These are phyloP conservation scores for Umbelopsis isabellina DNA, from an alignment of 192 early-diverging fungal genomes.

Conservation along the genomic window DNA sequence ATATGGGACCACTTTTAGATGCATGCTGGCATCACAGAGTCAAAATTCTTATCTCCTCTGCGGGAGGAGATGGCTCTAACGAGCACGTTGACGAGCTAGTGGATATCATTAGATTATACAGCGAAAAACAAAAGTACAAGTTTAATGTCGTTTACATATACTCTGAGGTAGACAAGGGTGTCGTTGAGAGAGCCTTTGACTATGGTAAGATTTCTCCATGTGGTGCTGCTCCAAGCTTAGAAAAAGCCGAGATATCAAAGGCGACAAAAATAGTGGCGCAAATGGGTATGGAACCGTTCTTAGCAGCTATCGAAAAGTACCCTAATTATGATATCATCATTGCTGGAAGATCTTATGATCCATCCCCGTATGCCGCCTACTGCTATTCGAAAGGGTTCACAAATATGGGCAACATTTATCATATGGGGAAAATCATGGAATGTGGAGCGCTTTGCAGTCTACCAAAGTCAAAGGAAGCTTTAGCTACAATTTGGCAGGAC, in stretches of 20 bases:
- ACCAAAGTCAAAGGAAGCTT: conserved; percentile 22
- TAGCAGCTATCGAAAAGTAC: conserved; percentile 14
- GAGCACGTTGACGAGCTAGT: conserved; percentile 21
- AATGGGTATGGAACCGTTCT: conserved; percentile 27
- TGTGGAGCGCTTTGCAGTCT: conserved; percentile 23
- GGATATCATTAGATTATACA: background rate
- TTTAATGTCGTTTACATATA: conserved; percentile 10
- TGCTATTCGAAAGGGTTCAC: conserved; percentile 22
- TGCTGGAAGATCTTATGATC: conserved; percentile 25
- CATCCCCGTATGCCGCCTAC: conserved; percentile 23
- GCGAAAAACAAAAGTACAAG: background rate
- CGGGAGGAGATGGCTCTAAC: conserved; percentile 26
- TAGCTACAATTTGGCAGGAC: conserved; percentile 24
- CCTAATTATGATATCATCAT: conserved; percentile 27
- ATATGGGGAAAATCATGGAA: conserved; percentile 32
- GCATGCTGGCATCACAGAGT: conserved; percentile 24
- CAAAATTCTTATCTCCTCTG: conserved; percentile 14
- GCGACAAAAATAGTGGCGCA: conserved; percentile 20
- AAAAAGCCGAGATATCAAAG: background rate
- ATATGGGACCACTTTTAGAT: conserved; percentile 18
- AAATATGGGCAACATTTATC: conserved; percentile 20
- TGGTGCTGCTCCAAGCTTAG: conserved; percentile 1
- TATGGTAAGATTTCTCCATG: background rate
- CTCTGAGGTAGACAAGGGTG: background rate
- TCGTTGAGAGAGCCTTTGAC: background rate